Evolutionary conservation across 257 asterid genomes (phyloP).

Genomic region (Rehmannia glutinosa): DNA sequence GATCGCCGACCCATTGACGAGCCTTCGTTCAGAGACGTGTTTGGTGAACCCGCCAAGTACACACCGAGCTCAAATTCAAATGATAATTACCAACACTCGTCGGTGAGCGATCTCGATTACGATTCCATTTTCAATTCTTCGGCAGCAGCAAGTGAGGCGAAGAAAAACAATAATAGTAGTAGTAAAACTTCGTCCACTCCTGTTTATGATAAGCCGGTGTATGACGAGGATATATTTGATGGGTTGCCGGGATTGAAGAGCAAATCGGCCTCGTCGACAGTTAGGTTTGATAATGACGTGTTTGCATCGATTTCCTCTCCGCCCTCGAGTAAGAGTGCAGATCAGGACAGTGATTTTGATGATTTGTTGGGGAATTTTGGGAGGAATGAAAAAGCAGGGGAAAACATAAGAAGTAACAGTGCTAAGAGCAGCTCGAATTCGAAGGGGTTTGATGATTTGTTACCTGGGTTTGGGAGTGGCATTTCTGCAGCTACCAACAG

Average conservation of each 20-base stretch:
- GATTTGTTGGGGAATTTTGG: slow-evolving; percentile 41
- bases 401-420: slow-evolving; percentile 22
- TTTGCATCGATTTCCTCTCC: slow-evolving; percentile 40
- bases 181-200: slow-evolving; percentile 36
- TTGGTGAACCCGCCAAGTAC: slow-evolving; percentile 52
- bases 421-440: slow-evolving; percentile 42
- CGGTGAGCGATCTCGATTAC: slow-evolving; percentile 45
- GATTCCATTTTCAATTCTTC: slow-evolving; percentile 33
- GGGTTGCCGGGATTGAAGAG: slow-evolving; percentile 63
- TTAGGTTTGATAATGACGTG: slow-evolving; percentile 37
- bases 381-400: slow-evolving; percentile 30
- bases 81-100: slow-evolving; percentile 8
- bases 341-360: slow-evolving; percentile 31
- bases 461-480: slow-evolving; percentile 52
- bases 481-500: slow-evolving; percentile 41
- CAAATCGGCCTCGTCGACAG: slow-evolving; percentile 34
- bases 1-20: slow-evolving; percentile 44
- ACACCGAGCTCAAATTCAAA: slow-evolving; percentile 22
- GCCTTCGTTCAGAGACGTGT: slow-evolving; percentile 46
- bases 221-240: slow-evolving; percentile 64
- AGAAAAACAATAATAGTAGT: slow-evolving; percentile 3
- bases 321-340: slow-evolving; percentile 16
- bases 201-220: slow-evolving; percentile 66
- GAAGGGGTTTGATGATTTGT: slow-evolving; percentile 50
- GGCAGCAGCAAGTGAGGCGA: slow-evolving; percentile 6